These are phyloP conservation scores for Tetrapisispora nanseiensis DNA, from an alignment of 805 yeast genomes.

Conservation along the genomic window DNA sequence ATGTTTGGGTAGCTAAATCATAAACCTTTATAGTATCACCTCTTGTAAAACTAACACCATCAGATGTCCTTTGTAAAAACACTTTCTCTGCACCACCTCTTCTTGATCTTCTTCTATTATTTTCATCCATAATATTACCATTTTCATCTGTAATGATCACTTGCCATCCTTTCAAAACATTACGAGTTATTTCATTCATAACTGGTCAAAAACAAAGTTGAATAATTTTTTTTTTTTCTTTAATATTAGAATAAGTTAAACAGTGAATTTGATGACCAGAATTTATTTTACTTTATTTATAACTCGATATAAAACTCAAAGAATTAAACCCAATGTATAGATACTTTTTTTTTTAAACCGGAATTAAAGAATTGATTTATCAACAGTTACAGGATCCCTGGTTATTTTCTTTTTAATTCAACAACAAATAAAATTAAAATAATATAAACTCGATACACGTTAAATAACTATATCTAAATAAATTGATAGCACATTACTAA, in stretches of 20 bases:
- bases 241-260: no score
- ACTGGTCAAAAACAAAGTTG: neutral
- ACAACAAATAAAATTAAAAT: no score
- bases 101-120: constrained; percentile 11
- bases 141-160: constrained; percentile 21
- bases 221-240: neutral
- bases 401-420: no score
- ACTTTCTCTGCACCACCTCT: constrained; percentile 5
- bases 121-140: constrained; percentile 17
- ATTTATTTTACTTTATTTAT: no score
- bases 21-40: constrained; percentile 43
- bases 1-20: constrained; percentile 25
- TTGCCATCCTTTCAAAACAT: constrained; percentile 16
- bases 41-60: constrained; percentile 36
- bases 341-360: no score
- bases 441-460: no score
- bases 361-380: no score
- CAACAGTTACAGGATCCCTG: no score
- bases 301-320: no score
- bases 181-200: neutral
- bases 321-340: no score
- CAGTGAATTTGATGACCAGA: neutral
- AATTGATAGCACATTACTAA: no score
- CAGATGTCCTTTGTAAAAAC: constrained; percentile 33
- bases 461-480: no score